Evolutionary conservation across 129 eudicot species (phyloP).

Genomic region (Lactuca sativa): DNA sequence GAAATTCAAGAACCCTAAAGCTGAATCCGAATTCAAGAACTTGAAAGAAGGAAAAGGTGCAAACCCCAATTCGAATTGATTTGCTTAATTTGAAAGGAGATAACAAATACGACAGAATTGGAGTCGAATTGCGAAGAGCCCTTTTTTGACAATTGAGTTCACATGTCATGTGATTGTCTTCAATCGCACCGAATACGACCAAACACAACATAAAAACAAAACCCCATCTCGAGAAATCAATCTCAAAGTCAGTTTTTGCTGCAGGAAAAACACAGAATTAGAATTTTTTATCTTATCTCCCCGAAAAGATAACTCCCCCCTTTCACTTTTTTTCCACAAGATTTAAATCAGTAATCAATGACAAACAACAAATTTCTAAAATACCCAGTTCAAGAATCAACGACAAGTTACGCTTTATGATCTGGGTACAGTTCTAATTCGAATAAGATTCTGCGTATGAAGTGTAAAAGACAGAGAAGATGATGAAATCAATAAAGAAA

Average conservation of each 20-base stretch:
- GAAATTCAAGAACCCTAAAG: slow-evolving; percentile 7
- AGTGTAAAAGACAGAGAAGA: neutral
- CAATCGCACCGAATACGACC: slow-evolving; percentile 24
- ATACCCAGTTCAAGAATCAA: slow-evolving; percentile 21
- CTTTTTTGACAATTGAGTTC: slow-evolving; percentile 27
- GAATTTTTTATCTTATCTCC: slow-evolving; percentile 12
- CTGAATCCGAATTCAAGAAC: neutral
- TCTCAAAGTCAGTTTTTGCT: slow-evolving; percentile 19
- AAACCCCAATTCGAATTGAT: slow-evolving; percentile 11
- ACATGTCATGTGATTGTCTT: slow-evolving; percentile 8
- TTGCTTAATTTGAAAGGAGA: neutral
- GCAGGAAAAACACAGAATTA: slow-evolving; percentile 3
- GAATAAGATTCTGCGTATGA: neutral
- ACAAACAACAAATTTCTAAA: slow-evolving; percentile 3
- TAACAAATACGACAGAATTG: slow-evolving; percentile 12
- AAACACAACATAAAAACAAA: slow-evolving; percentile 20
- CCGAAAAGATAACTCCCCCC: slow-evolving; percentile 14
- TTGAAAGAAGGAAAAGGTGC: neutral
- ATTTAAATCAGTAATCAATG: neutral
- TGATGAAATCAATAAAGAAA: neutral
- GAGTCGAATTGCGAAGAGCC: slow-evolving; percentile 15
- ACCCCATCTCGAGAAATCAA: neutral
- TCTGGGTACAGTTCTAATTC: slow-evolving; percentile 9
- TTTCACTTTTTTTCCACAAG: slow-evolving; percentile 14
- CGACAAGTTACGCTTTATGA: slow-evolving; percentile 16